These are phyloP conservation scores for Escallonia herrerae DNA, from an alignment of 129 eudicot genomes.

Conservation along the genomic window DNA sequence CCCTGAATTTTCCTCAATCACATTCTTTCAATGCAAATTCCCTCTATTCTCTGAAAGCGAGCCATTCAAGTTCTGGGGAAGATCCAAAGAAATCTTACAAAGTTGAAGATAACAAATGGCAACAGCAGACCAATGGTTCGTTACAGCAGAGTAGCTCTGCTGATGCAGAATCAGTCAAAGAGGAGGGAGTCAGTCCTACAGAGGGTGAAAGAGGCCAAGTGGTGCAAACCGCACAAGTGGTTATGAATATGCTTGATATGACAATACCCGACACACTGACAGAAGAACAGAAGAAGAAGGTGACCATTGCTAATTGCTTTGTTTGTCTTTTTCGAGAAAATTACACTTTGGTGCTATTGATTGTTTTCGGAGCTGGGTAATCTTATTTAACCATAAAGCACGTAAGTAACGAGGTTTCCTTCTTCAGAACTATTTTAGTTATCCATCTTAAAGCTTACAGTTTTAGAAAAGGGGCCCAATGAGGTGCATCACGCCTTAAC, in stretches of 20 bases:
- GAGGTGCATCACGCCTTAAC: no score
- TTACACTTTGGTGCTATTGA: no score
- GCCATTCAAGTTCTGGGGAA: constrained; percentile 15
- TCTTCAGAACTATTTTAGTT: no score
- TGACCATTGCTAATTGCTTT: constrained; percentile 8
- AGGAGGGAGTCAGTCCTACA: constrained; percentile 15
- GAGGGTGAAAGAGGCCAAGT: constrained; percentile 62
- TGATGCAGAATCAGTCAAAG: constrained; percentile 20
- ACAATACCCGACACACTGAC: constrained; percentile 69
- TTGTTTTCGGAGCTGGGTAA: no score
- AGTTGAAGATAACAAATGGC: constrained; percentile 15
- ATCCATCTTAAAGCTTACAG: no score
- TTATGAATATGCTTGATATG: constrained; percentile 83
- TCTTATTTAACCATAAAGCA: no score
- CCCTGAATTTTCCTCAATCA: constrained; percentile 17
- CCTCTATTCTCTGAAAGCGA: constrained; percentile 18
- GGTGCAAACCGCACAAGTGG: constrained; percentile 65
- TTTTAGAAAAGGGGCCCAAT: no score
- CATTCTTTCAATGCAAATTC: constrained; percentile 22
- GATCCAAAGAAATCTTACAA: constrained; percentile 17
- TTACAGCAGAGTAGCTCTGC: constrained; percentile 20
- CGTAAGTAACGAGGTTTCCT: no score
- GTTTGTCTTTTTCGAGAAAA: no score
- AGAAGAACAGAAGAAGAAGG: constrained; percentile 74
- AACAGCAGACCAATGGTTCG: constrained; percentile 12